Base-by-base conservation (phyloP, 1,284 basidiomycete species). In the Cerrena zonata region DNA sequence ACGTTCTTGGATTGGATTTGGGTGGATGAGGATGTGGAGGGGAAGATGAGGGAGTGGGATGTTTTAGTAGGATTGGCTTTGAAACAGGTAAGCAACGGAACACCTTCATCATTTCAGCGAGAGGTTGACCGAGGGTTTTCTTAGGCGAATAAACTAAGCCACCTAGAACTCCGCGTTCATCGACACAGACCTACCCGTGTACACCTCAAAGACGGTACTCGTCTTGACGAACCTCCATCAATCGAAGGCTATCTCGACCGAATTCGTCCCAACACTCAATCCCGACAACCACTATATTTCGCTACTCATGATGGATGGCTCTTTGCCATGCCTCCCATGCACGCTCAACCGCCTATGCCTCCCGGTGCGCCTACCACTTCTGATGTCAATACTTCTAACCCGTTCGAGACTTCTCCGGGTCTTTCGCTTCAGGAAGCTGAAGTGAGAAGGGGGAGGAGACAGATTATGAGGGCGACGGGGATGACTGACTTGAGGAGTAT, bases 241-340 rank as follows among this genome's bases (percentile, higher is more conserved):
- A 70, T 93, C 42, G 91, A 94, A 66, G 91, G 91, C 1, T 93
- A 86, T 65, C 67, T 91, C 30, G 78, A 87, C 51, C 82, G 86
- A 47, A 77, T 91, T 61, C 79, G 77, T 53, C 74, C 80, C 0
- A 80, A 80, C 50, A 75, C 79, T 27, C 80, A 84, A 55, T 65
- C 69, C 25, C 80, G 76, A 53, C 80, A 84, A 46, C 70, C 75
- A 5, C 62, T 87, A 5, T 94, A 93, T 67, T 70, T 94, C 18
- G 71, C 77, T 25, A 82, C 81, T 5, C 88, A 93, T 60, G 79
- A 86, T 50, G 85, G 87, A 2, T 79, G 80, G 60, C 66, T 93
- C 19, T 92, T 91, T 67, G 71, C 80, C 11, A 60, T 86, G 44
- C 59, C 67, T 18, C 70, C 78, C 11, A 56, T 72, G 1, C 69